Evolutionary conservation across 768 basidiomycete genomes (phyloP).

Genomic region (Albatrellus ellisii): DNA sequence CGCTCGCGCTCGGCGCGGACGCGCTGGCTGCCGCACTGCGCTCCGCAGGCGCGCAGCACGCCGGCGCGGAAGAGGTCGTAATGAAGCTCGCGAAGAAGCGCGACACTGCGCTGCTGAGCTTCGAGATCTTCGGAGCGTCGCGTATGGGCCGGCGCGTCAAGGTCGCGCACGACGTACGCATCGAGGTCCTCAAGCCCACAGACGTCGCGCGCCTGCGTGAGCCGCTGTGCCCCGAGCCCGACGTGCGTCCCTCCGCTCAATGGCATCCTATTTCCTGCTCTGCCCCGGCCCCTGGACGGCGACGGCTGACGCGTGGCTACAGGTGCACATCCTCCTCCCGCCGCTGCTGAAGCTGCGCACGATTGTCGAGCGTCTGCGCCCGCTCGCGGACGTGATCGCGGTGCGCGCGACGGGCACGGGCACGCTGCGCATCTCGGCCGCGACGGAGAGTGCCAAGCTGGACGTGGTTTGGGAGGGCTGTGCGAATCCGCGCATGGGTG

Average conservation of each 20-base stretch:
- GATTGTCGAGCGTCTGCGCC: constrained; percentile 59
- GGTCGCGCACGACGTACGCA: constrained; percentile 69
- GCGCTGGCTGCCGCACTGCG: constrained; percentile 64
- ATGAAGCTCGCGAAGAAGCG: constrained; percentile 85
- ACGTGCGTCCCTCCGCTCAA: constrained; percentile 35
- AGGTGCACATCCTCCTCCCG: constrained; percentile 74
- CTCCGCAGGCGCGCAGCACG: constrained; percentile 24
- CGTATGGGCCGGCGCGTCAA: constrained; percentile 49
- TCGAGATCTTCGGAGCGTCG: constrained; percentile 58
- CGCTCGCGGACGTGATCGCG: constrained; percentile 56
- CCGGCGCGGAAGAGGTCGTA: constrained; percentile 43
- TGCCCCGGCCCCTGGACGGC: background rate
- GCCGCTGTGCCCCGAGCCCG: constrained; percentile 77
- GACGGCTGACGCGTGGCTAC: background rate
- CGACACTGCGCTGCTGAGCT: constrained; percentile 61
- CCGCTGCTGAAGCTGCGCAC: constrained; percentile 65
- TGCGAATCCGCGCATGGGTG: constrained; percentile 45
- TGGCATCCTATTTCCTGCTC: background rate
- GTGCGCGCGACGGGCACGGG: constrained; percentile 59
- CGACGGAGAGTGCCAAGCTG: constrained; percentile 61
- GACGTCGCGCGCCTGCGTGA: constrained; percentile 66
- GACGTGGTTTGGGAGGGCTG: constrained; percentile 75
- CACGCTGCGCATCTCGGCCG: constrained; percentile 37
- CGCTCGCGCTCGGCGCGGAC: constrained; percentile 58
- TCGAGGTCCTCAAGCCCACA: constrained; percentile 64